phyloP scores from a whole-genome alignment of 225 moss, liverwort and hornwort species.

The Straminergon stramineum region DNA sequence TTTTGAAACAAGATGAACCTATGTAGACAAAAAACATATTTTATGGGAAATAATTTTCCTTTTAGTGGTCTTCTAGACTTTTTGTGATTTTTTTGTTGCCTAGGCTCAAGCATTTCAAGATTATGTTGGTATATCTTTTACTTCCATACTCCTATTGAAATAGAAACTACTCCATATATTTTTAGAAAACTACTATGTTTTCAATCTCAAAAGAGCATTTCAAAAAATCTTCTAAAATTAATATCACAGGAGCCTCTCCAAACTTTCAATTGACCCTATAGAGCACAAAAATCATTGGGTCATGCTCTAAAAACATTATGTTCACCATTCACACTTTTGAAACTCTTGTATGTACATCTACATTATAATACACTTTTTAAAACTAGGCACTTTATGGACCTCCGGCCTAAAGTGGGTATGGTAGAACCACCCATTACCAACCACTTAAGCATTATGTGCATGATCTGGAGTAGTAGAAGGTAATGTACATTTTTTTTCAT shows the following conservation, averaged over 20 bases:
- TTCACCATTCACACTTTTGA: no score
- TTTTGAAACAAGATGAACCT: no score
- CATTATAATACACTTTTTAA: no score
- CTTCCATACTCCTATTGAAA: no score
- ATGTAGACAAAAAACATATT: not conserved
- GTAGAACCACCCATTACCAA: no score
- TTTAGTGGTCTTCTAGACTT: not conserved
- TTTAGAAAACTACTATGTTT: not conserved
- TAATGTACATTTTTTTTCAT: no score
- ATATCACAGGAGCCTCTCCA: fast-evolving
- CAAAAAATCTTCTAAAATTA: not conserved
- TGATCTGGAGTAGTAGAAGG: no score
- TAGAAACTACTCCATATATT: not conserved
- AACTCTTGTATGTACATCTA: no score
- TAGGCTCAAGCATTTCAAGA: not conserved
- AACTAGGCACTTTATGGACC: no score
- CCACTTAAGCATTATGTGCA: no score
- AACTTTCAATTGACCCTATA: fast-evolving
- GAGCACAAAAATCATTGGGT: not conserved
- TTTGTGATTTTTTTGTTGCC: not conserved
- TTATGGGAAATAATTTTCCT: not conserved
- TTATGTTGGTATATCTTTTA: not conserved
- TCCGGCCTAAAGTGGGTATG: no score
- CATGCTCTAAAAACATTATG: no score
- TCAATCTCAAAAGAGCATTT: fast-evolving